Evolutionary conservation across 1,284 basidiomycete species (phyloP).

Genomic region (Moesziomyces sp.): DNA sequence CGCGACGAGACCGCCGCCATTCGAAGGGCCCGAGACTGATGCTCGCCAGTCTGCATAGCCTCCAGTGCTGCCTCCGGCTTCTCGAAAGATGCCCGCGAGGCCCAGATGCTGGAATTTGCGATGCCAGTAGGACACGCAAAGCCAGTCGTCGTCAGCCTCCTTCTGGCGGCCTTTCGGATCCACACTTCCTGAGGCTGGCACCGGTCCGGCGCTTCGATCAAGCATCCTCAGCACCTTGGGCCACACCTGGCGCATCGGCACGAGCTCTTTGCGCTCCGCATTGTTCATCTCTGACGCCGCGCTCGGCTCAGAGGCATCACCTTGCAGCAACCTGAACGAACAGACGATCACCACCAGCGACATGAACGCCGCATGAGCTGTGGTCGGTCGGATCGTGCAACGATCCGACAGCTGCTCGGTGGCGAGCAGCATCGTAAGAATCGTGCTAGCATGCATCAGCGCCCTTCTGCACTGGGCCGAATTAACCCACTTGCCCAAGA

Average conservation of each 20-base stretch:
- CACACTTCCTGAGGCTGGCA: neutral
- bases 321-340: constrained; percentile 11
- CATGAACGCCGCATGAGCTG: constrained; percentile 31
- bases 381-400: constrained; percentile 18
- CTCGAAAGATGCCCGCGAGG: constrained; percentile 32
- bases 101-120: constrained; percentile 31
- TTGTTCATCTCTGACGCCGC: neutral
- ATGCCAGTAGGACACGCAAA: constrained; percentile 31
- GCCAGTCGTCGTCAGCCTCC: constrained; percentile 11
- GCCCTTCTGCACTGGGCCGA: constrained; percentile 27
- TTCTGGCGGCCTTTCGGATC: neutral
- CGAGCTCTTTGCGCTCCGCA: constrained; percentile 14
- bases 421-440: constrained; percentile 25
- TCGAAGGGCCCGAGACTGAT: constrained; percentile 9
- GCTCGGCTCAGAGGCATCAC: neutral
- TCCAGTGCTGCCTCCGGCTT: constrained; percentile 8
- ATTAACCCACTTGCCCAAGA: constrained; percentile 25
- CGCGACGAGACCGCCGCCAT: neutral
- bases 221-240: neutral
- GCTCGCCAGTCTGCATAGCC: constrained; percentile 29
- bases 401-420: neutral
- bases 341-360: constrained; percentile 19
- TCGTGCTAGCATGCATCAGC: constrained; percentile 38
- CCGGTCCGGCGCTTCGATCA: neutral
- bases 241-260: constrained; percentile 15